A percentile compares a stretch with the other conserved stretches of the same genome.
Evolutionary conservation across 2,329 filamentous ascomycete species (phyloP).

Genomic region (Metarhizium anisopliae): DNA sequence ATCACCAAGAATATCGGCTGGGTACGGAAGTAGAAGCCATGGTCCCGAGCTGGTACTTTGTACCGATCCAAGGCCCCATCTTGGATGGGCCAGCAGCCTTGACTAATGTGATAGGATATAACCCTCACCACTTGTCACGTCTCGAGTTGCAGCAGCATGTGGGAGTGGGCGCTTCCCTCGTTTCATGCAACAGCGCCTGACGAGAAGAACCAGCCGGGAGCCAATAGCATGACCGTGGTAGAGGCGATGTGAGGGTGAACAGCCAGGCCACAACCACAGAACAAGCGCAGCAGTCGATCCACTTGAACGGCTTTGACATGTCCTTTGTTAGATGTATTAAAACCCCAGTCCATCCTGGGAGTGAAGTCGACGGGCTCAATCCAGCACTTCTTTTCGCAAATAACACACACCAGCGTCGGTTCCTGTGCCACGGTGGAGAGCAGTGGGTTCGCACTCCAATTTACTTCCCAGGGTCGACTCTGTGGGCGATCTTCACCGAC

Average conservation of each 20-base stretch:
- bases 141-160: background rate
- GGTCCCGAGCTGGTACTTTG: background rate
- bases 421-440: constrained; percentile 6
- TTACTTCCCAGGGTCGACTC: constrained; percentile 3
- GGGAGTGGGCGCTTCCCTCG: constrained; percentile 1
- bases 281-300: background rate
- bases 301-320: background rate
- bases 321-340: background rate
- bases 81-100: too few species aligned
- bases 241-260: background rate
- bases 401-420: background rate
- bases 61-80: too few species aligned
- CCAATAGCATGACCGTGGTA: background rate
- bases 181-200: constrained; percentile 3
- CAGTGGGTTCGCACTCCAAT: constrained; percentile 8
- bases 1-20: background rate
- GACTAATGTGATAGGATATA: constrained; percentile 4
- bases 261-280: too few species aligned
- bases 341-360: background rate
- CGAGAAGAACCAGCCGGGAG: background rate
- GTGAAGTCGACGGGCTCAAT: background rate
- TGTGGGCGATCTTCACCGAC: constrained; percentile 11
- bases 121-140: constrained; percentile 9
- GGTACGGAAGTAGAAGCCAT: background rate
- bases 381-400: background rate